Evolutionary conservation across 768 basidiomycete genomes (phyloP), one percentile per base, ranked within the genome.

Genomic region (Artomyces pyxidatus): DNA sequence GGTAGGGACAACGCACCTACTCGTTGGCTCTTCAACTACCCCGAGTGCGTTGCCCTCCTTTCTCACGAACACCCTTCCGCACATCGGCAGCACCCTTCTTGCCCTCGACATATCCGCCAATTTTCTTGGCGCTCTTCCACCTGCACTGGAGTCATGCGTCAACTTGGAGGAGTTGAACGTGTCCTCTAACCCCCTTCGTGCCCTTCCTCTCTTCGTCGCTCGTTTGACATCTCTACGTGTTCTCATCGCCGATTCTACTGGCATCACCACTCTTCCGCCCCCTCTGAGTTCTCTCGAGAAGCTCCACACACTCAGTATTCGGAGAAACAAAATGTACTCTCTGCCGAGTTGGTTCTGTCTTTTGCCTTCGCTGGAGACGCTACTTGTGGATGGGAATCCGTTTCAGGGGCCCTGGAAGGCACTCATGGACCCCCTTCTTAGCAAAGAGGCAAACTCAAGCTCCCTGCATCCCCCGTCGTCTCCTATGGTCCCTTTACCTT

Each of bases 301-400:
- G 57, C 73, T 99, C 29, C 92, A 96, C 62, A 94, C 92, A 10
- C 77, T 91, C 57, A 93, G 92, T 61, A 67, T 95, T 47, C 82
- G 94, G 40, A 72, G 86, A 60, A 99, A 99, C 68, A 85, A 85
- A 63, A 73, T 99, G 60, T 75, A 87, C 56, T 78, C 85, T 6
- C 76, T 98, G 16, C 94, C 96, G n/a, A 81, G 86, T 53, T 99
- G 96, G 95, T 74, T 99, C 40, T 91, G 90, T 63, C 77, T 90
- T 25, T 74, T 99, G n/a, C 77, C 82, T 17, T 75, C 76, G 26
- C 71, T 99, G 41, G 90, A 95, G 64, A 86, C 83, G 1, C 70
- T 99, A 3, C 85, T 85, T 56, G 80, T 99, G n/a, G 95, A 98
- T 54, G 86, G 83, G 16, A 99, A 99, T 63, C 92, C 94, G 7